Evolutionary conservation across 1,284 basidiomycete species (phyloP), one percentile per base, ranked within the genome.

Genomic region (Farysia itapuensis): DNA sequence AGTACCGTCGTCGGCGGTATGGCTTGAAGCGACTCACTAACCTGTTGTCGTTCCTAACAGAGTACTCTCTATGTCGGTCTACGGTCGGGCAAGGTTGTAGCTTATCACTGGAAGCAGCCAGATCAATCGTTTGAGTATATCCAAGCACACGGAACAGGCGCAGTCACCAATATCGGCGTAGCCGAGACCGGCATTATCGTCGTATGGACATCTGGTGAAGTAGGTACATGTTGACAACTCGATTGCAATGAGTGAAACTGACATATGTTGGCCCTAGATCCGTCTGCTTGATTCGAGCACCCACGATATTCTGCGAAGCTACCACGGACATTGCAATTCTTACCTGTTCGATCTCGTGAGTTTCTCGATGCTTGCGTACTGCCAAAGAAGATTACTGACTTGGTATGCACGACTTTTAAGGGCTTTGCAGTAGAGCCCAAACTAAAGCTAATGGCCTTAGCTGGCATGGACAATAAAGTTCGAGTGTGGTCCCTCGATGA

Each of bases 401-500:
- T 28, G n/a, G n/a, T n/a, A n/a, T n/a, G n/a, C n/a, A n/a, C n/a
- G n/a, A n/a, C n/a, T n/a, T n/a, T n/a, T n/a, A 9, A 28, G 26
- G 58, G 35, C 5, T 42, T 39, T 15, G 49, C 49, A 4, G 25
- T 53, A 14, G 49, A 59, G 19, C 16, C 26, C 2, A 31, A 35
- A 2, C 24, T 39, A n/a, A 37, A 45, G 2, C 30, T 59, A 3
- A 13, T 59, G 4, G 56, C 56, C 5, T 24, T 59, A 18, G 49
- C 49, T 4, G 56, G 56, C 2, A n/a, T 41, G 13, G 56, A 59
- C 22, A 22, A 41, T 11, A 30, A 29, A 16, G 56, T 59, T 2
- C 45, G 56, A 5, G 24, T 59, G 12, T 59, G 49, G 49, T 59
- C 56, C 6, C 42, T 59, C 15, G 45, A 52, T 20, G 41, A 40